phyloP scores from a whole-genome alignment of 352 stramenopile genomes.

The Pythium sp. region DNA sequence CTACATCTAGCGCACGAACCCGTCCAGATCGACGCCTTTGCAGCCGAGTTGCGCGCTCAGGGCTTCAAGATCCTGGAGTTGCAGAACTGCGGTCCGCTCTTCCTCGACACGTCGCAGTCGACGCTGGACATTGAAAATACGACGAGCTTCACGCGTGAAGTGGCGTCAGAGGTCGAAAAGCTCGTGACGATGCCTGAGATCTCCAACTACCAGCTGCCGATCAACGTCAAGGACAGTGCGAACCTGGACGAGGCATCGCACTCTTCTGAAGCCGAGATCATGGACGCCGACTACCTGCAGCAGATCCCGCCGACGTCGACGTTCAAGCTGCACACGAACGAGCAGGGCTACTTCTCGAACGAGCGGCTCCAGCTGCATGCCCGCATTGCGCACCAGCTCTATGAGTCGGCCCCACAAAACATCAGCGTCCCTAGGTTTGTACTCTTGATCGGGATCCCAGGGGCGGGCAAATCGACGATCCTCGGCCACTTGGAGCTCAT shows the following conservation, averaged over 20 bases:
- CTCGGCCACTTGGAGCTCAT: slow-evolving; percentile 71
- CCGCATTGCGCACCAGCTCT: slow-evolving; percentile 73
- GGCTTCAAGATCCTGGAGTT: slow-evolving; percentile 48
- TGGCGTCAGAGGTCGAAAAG: slow-evolving; percentile 52
- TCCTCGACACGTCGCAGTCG: slow-evolving; percentile 60
- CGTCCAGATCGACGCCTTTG: slow-evolving; percentile 37
- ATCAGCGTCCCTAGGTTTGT: slow-evolving; percentile 61
- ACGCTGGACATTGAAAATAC: slow-evolving; percentile 56
- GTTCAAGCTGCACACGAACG: slow-evolving; percentile 60
- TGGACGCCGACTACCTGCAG: slow-evolving; percentile 40
- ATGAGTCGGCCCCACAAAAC: slow-evolving; percentile 51
- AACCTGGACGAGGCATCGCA: slow-evolving; percentile 8
- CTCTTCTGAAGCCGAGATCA: slow-evolving; percentile 35
- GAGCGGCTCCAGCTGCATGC: slow-evolving; percentile 63
- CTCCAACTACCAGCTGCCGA: slow-evolving; percentile 19
- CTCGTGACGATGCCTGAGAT: slow-evolving; percentile 32
- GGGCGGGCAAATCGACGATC: slow-evolving; percentile 73
- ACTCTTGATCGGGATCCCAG: slow-evolving; percentile 64
- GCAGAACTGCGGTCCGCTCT: slow-evolving; percentile 56
- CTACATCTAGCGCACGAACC: slow-evolving; percentile 58
- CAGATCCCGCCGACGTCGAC: slow-evolving; percentile 41
- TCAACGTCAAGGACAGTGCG: not conserved
- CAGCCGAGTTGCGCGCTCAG: slow-evolving; percentile 29
- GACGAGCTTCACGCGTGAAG: slow-evolving; percentile 50
- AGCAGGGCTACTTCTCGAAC: slow-evolving; percentile 55